These are phyloP conservation scores for Fraxinus ornus DNA, from an alignment of 305 asterid species.

Conservation along the genomic window DNA sequence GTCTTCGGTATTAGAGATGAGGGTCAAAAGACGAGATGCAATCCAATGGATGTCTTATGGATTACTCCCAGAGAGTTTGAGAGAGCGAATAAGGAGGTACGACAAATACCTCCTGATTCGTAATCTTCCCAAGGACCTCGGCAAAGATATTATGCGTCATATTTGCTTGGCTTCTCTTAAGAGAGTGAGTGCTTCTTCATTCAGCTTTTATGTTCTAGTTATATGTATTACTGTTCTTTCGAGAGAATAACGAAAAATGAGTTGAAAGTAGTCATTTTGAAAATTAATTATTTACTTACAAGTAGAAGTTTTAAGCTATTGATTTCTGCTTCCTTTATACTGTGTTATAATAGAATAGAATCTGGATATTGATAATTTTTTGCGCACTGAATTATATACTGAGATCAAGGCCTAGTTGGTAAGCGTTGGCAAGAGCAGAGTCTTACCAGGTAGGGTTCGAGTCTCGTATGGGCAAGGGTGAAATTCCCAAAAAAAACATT, in stretches of 20 bases:
- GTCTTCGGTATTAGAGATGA: constrained; percentile 30
- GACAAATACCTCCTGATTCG: constrained; percentile 39
- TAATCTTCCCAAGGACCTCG: constrained; percentile 46
- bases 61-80: constrained; percentile 36
- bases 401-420: too few relatives aligned
- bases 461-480: too few relatives aligned
- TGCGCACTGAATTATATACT: neutral
- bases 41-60: constrained; percentile 48
- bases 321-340: neutral
- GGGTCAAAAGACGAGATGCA: constrained; percentile 47
- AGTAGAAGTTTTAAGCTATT: neutral
- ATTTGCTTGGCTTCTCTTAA: constrained; percentile 43
- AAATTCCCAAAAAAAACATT: too few relatives aligned
- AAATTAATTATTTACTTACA: neutral
- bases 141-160: constrained; percentile 48
- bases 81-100: constrained; percentile 39
- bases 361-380: neutral
- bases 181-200: constrained; percentile 29
- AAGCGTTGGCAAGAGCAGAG: too few relatives aligned
- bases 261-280: too few relatives aligned
- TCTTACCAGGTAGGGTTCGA: too few relatives aligned
- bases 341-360: neutral
- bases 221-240: neutral
- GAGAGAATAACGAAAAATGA: neutral
- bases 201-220: neutral